Conservation (phyloP, 1,284 basidiomycete genomes). For the Pascua guehoae region DNA sequence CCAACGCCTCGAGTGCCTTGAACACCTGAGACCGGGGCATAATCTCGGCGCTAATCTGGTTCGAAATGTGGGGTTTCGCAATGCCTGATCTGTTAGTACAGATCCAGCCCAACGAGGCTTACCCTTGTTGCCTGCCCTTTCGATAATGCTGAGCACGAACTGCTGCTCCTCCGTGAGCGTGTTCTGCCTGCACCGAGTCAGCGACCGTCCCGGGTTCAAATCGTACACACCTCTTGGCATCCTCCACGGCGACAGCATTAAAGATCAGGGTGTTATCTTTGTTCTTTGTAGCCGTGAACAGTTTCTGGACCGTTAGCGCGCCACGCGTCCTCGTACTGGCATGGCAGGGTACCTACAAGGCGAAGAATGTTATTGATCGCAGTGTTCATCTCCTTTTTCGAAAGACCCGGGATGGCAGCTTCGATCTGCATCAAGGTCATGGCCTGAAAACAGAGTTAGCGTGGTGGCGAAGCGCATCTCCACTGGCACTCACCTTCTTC, state of each 20-base stretch:
- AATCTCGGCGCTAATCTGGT: slow-evolving; percentile 30
- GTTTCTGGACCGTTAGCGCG: slow-evolving; percentile 7
- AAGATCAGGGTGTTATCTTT: slow-evolving; percentile 26
- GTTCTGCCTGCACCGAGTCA: slow-evolving; percentile 21
- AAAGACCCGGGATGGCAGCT: slow-evolving; percentile 25
- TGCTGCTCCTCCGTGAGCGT: slow-evolving; percentile 39
- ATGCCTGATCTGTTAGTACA: slow-evolving; percentile 19
- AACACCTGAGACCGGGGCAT: slow-evolving; percentile 33
- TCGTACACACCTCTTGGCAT: slow-evolving; percentile 33
- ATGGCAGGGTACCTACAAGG: slow-evolving; percentile 14
- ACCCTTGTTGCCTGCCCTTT: slow-evolving; percentile 24
- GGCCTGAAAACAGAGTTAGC: slow-evolving; percentile 14
- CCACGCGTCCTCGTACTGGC: too few relatives aligned
- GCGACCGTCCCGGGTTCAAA: neutral
- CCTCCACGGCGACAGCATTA: slow-evolving; percentile 31
- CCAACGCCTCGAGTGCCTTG: slow-evolving; percentile 38
- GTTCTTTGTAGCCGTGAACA: slow-evolving; percentile 20
- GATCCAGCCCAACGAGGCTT: slow-evolving; percentile 2
- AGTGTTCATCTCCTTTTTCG: slow-evolving; percentile 22
- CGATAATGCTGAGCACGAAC: slow-evolving; percentile 29
- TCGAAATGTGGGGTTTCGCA: slow-evolving; percentile 18
- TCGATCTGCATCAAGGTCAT: slow-evolving; percentile 30
- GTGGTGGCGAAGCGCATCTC: neutral
- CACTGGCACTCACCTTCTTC: slow-evolving; percentile 28
- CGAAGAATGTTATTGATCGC: slow-evolving; percentile 23